phyloP scores from a whole-genome alignment of 768 basidiomycete genomes.

The Galerina marginata region DNA sequence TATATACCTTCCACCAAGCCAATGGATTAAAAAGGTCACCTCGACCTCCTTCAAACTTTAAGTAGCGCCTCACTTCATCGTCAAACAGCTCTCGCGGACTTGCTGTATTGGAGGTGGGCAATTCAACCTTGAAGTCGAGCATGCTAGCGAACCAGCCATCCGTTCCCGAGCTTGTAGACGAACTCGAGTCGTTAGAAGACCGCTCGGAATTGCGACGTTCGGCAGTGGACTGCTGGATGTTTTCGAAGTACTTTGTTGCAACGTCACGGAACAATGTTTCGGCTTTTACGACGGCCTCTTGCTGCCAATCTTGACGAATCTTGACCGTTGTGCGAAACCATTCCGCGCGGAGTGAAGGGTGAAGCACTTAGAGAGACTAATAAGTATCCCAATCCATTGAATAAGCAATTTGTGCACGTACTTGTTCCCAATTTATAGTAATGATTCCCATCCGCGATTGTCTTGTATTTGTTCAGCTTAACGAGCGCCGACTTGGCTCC shows the following conservation, averaged over 20 bases:
- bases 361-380: constrained; percentile 22
- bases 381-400: background rate
- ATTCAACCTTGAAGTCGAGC: too few species aligned
- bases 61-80: constrained; percentile 23
- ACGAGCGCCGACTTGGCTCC: constrained; percentile 27
- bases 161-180: background rate
- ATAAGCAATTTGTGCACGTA: constrained; percentile 19
- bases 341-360: constrained; percentile 28
- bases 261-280: constrained; percentile 5
- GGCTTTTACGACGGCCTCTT: constrained; percentile 10
- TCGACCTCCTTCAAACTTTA: constrained; percentile 20
- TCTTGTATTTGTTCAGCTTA: constrained; percentile 34
- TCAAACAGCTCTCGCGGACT: constrained; percentile 13
- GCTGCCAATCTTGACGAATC: background rate
- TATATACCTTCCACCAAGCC: constrained; percentile 37
- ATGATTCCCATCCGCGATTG: constrained; percentile 26
- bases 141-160: background rate
- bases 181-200: background rate
- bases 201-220: background rate
- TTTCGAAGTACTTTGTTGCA: constrained; percentile 2
- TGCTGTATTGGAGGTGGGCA: background rate
- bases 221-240: background rate
- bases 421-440: constrained; percentile 33
- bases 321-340: constrained; percentile 25
- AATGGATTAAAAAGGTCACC: constrained; percentile 26